A percentile compares a stretch with the other conserved stretches of the same genome.
Evolutionary conservation across 768 basidiomycete species (phyloP).

Genomic region (Russula foetens): DNA sequence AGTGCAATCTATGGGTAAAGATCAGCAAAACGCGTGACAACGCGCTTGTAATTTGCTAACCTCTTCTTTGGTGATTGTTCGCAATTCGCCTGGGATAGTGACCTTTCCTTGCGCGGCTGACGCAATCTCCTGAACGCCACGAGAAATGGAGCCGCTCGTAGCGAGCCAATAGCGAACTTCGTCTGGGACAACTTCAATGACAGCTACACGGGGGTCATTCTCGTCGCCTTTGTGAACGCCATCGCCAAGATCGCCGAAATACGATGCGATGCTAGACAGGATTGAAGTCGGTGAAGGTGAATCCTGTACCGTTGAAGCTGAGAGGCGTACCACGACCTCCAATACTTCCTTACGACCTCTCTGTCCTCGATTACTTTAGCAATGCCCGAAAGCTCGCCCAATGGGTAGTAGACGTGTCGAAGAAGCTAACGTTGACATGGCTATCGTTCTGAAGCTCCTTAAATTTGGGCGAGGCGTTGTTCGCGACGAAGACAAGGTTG

Average conservation of each 20-base stretch:
- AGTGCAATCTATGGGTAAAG: constrained; percentile 11
- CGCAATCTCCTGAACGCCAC: constrained; percentile 51
- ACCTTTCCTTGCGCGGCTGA: constrained; percentile 53
- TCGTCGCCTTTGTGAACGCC: constrained; percentile 77
- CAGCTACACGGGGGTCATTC: constrained; percentile 67
- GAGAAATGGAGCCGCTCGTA: constrained; percentile 48
- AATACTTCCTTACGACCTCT: constrained; percentile 55
- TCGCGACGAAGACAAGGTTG: constrained; percentile 62
- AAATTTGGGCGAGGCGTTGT: constrained; percentile 65
- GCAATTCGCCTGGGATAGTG: constrained; percentile 65
- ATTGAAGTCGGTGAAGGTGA: background rate
- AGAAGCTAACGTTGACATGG: constrained; percentile 77
- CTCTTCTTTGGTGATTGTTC: constrained; percentile 67
- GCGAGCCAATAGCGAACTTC: constrained; percentile 80
- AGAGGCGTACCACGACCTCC: constrained; percentile 42
- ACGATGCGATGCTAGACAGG: constrained; percentile 47
- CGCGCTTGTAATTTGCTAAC: constrained; percentile 30
- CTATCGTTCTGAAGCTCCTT: constrained; percentile 68
- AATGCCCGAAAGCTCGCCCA: constrained; percentile 75
- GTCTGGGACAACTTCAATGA: constrained; percentile 72
- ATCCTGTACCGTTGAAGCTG: too few relatives aligned
- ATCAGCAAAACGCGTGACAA: background rate
- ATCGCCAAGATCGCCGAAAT: constrained; percentile 84
- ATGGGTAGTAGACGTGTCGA: constrained; percentile 55
- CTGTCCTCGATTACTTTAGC: constrained; percentile 59